phyloP scores from a whole-genome alignment of 768 basidiomycete species.

The Russula sp. region DNA sequence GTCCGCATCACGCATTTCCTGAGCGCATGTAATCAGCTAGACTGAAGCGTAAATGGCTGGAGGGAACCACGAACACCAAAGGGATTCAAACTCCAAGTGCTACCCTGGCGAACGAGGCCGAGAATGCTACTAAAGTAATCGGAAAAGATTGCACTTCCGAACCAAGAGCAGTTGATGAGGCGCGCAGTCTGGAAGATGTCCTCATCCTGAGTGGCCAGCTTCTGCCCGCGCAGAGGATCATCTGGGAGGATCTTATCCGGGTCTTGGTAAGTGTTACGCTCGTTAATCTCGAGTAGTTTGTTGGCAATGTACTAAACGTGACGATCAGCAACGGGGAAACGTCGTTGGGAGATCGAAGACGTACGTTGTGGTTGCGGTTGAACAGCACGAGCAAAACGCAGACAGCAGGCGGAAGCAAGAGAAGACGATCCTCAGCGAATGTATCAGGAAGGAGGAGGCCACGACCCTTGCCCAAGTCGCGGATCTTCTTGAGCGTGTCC shows the following conservation, averaged over 20 bases:
- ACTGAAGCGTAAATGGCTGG: background rate
- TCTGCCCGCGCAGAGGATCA: conserved; percentile 25
- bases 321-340: background rate
- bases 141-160: conserved; percentile 68
- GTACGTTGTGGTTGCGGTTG: conserved; percentile 82
- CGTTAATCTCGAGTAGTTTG: conserved; percentile 75
- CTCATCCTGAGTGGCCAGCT: conserved; percentile 31
- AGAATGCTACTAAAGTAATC: conserved; percentile 80
- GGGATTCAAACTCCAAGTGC: conserved; percentile 67
- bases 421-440: conserved; percentile 72
- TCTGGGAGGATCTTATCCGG: conserved; percentile 38
- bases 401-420: conserved; percentile 72
- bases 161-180: conserved; percentile 76
- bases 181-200: conserved; percentile 82
- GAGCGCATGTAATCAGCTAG: background rate
- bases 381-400: conserved; percentile 77
- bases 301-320: conserved; percentile 64
- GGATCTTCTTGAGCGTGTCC: conserved; percentile 48
- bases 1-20: conserved; percentile 61
- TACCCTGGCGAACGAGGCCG: conserved; percentile 71
- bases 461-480: conserved; percentile 51
- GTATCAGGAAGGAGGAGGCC: conserved; percentile 62
- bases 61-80: conserved; percentile 45
- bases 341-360: conserved; percentile 23
- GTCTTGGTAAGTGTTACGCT: conserved; percentile 54